phyloP scores from a whole-genome alignment of 495 filamentous ascomycete genomes.

The Elasticomyces elasticus region DNA sequence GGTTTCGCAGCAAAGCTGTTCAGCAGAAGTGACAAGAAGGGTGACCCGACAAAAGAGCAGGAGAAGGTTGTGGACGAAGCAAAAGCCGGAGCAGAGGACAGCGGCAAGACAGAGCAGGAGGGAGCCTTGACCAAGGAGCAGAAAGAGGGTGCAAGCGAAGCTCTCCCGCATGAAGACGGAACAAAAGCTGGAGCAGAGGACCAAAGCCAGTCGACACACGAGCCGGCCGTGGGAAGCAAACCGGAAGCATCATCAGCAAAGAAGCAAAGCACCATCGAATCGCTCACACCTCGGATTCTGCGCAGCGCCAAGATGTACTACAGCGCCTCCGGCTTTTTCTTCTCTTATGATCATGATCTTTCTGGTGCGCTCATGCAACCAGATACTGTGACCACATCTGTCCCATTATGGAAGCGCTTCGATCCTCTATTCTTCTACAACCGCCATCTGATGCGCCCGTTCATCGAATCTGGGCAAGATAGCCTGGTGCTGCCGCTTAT shows the following conservation, averaged over 20 bases:
- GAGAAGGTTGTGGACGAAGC: constrained; percentile 40
- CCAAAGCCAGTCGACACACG: no score
- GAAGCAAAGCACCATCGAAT: constrained; percentile 31
- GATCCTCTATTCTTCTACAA: constrained; percentile 91
- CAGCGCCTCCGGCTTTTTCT: constrained; percentile 73
- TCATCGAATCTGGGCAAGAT: constrained; percentile 58
- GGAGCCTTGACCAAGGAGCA: constrained; percentile 15
- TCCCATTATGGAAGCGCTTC: constrained; percentile 60
- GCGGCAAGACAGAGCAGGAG: constrained; percentile 12
- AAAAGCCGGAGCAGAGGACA: constrained; percentile 1
- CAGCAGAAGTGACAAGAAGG: constrained; percentile 65
- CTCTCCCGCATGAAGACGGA: not conserved
- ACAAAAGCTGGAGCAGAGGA: not conserved
- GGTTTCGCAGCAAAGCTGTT: constrained; percentile 86
- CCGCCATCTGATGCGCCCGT: constrained; percentile 57
- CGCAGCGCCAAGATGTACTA: constrained; percentile 73
- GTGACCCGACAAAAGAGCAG: constrained; percentile 45
- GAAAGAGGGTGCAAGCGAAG: not conserved
- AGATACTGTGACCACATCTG: constrained; percentile 30
- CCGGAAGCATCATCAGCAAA: constrained; percentile 26
- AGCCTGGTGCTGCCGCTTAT: constrained; percentile 70
- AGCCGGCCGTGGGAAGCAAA: not conserved
- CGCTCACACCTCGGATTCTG: constrained; percentile 73
- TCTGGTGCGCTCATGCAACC: constrained; percentile 54
- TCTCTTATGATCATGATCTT: constrained; percentile 83